Evolutionary conservation across 2,329 filamentous ascomycete species (phyloP), one percentile per base, ranked within the genome.

Genomic region (Venturiaceae sp.): DNA sequence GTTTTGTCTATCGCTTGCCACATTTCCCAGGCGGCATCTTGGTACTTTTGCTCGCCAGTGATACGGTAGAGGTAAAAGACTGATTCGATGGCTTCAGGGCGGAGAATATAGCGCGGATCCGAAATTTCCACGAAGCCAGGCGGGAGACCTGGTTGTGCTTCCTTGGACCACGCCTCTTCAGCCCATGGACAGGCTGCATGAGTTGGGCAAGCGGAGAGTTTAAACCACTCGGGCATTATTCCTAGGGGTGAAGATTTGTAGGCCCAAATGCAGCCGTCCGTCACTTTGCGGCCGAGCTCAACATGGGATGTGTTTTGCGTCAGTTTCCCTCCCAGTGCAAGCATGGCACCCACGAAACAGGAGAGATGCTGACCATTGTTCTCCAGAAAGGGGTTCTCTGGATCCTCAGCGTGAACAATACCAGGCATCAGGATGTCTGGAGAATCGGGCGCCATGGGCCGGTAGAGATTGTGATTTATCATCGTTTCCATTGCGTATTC

Each of bases 311-410:
- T 69, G n/a, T 80, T 73, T 14, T 75, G 69, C 66, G 84, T 84
- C 1, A 84, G 65, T 64, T 78, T 81, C 47, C 81, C 78, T 30
- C 82, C 83, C 0, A 85, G 68, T 0, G 78, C 82, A 60, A 83
- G 80, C 82, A 85, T 85, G 56, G 82, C 83, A 11, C 83, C 83
- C 0, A 79, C 74, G 65, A 82, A 85, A 70, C 83, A 85, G 26
- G 74, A 75, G 14, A 85, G 73, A 67, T 85, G 83, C 55, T 82
- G 77, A 28, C 78, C 75, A 63, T 83, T 76, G 13, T 81, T 76
- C 11, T 75, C 70, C 5, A 81, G 69, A 13, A 28, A 21, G 9
- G 23, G 9, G 13, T 13, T n/a, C 5, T 34, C 52, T 7, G 53
- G 16, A 16, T 67, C 63, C 5, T 28, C 39, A 1, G 75, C 73